Evolutionary conservation across 257 asterid species (phyloP).

Genomic region (Nicotiana otophora): DNA sequence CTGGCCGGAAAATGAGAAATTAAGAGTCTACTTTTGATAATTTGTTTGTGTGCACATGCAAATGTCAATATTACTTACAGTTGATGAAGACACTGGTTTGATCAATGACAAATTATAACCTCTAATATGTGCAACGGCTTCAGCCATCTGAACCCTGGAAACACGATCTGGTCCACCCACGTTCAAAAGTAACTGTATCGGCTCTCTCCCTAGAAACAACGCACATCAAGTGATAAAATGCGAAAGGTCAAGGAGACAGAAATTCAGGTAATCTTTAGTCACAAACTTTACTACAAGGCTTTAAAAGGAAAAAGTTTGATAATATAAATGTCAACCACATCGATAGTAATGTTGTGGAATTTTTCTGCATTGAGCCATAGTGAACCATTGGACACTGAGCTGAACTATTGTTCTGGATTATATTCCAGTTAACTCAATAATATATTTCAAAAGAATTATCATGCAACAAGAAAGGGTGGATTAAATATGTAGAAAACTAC

Average conservation of each 20-base stretch:
- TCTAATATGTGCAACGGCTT: slow-evolving; percentile 65
- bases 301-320: neutral
- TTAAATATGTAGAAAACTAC: neutral
- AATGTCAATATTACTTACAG: slow-evolving; percentile 40
- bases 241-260: neutral
- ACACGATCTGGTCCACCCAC: slow-evolving; percentile 87
- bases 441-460: neutral
- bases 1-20: neutral
- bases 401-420: neutral
- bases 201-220: slow-evolving; percentile 39
- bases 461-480: neutral
- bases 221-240: slow-evolving; percentile 12
- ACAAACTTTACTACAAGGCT: neutral
- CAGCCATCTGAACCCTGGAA: slow-evolving; percentile 96
- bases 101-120: slow-evolving; percentile 63
- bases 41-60: neutral
- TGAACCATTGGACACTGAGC: neutral
- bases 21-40: neutral
- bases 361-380: neutral
- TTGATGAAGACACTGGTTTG: slow-evolving; percentile 73
- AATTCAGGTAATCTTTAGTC: neutral
- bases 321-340: neutral
- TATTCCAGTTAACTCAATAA: neutral
- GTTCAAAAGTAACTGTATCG: slow-evolving; percentile 57
- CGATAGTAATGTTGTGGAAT: neutral